Evolutionary conservation across 345 rosid species (phyloP), one percentile per base, ranked within the genome.

Genomic region (Heritiera littoralis): DNA sequence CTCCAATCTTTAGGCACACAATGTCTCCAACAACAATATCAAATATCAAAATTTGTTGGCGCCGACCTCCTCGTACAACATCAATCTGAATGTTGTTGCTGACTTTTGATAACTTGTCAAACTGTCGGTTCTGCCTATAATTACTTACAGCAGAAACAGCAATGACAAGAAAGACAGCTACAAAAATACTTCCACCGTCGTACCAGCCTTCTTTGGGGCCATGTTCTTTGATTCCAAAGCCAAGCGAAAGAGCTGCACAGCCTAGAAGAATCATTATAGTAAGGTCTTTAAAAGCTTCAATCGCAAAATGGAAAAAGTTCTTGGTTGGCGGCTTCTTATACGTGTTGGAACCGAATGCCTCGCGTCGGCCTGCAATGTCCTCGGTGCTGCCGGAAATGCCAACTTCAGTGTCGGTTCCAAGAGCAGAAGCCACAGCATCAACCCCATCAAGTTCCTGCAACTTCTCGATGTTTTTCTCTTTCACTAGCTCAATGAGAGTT

Each of bases 11-110:
- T 20, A 91, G 61, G 80, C 81, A 84, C 45, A 91, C 82, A 0
- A 91, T 67, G 45, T 91, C 97, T 9, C 95, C 95, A 4, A 89
- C 94, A 10, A 91, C 92, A 2, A 90, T 81, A 8, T 93, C 94
- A 40, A 87, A 88, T 2, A 88, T 89, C 0, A 89, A 88, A 3
- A 90, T 76, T 45, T 85, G 78, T 58, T 81, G 85, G 38, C 86
- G 86, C 30, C 88, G 78, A 3, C 94, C 84, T 14, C 75, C 84
- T 83, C 94, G 83, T 6, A 90, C 70, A 0, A 89, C 91, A 38
- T 89, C 88, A 2, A 91, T 75, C 80, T 80, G 83, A 12, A 90
- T 91, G 55, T 90, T 83, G 63, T 85, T 86, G 81, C 92, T 87
- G 23, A 83, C 85, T 48, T 82, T 85, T 0, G 92, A 90, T 30